Conservation (phyloP, 2,329 filamentous ascomycete genomes). For the Neofusicoccum sp. region DNA sequence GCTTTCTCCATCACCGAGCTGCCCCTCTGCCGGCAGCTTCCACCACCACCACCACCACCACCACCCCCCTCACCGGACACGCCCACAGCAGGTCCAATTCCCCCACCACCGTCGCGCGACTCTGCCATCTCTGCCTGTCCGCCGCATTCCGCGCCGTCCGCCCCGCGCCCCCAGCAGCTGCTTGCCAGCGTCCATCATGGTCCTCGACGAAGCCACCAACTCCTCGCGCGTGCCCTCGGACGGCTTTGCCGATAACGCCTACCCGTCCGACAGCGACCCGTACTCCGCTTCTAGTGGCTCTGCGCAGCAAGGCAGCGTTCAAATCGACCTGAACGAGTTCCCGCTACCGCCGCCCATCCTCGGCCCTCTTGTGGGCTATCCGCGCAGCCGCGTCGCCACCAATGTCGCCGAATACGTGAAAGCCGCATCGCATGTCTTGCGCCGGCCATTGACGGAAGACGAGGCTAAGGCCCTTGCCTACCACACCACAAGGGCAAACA, state of each 20-base stretch:
- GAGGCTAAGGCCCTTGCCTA: constrained; percentile 48
- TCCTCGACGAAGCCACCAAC: constrained; percentile 42
- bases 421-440: constrained; percentile 34
- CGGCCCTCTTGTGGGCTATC: constrained; percentile 34
- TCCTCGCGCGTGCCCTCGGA: constrained; percentile 28
- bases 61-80: not conserved
- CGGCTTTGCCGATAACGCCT: constrained; percentile 33
- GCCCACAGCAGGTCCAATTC: not conserved
- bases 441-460: constrained; percentile 41
- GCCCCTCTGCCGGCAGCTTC: not conserved
- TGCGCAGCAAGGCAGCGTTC: not conserved
- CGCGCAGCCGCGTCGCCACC: constrained; percentile 31
- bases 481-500: constrained; percentile 42
- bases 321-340: constrained; percentile 41
- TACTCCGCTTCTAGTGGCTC: constrained; percentile 30
- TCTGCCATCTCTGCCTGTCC: not conserved
- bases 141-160: not conserved
- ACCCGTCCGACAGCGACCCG: constrained; percentile 41
- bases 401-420: constrained; percentile 35
- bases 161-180: not conserved
- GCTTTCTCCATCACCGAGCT: too few relatives aligned
- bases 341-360: constrained; percentile 41
- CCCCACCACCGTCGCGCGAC: not conserved
- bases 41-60: not conserved
- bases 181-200: constrained; percentile 36